Evolutionary conservation across 2,329 filamentous ascomycete species (phyloP).

Genomic region (Neoascochyta sp.): DNA sequence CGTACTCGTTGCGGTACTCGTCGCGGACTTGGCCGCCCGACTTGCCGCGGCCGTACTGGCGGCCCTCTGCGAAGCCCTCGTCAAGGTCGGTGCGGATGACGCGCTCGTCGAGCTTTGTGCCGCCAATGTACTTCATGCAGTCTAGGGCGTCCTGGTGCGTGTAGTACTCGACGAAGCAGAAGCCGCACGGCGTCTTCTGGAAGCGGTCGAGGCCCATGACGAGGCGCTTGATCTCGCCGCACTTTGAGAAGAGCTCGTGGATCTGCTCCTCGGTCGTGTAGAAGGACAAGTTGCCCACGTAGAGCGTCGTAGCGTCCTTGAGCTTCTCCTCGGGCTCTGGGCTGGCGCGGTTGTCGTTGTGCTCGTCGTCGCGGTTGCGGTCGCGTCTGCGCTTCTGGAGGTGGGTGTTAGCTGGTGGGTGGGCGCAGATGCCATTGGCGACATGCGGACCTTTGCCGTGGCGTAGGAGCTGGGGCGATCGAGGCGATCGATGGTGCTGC

Average conservation of each 20-base stretch:
- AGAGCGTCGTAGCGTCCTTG: constrained; percentile 85
- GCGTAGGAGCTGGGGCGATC: constrained; percentile 96
- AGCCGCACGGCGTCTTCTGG: constrained; percentile 96
- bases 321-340: constrained; percentile 71
- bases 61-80: constrained; percentile 90
- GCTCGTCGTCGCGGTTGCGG: constrained; percentile 56
- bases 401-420: constrained; percentile 7
- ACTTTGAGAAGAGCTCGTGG: constrained; percentile 91
- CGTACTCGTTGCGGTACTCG: constrained; percentile 95
- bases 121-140: constrained; percentile 97
- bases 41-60: constrained; percentile 93
- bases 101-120: constrained; percentile 95
- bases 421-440: not conserved
- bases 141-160: constrained; percentile 95
- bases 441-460: constrained; percentile 62
- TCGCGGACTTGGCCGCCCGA: constrained; percentile 95
- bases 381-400: constrained; percentile 68
- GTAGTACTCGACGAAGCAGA: constrained; percentile 99
- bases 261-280: constrained; percentile 99
- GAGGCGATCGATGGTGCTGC: constrained; percentile 87
- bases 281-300: constrained; percentile 96
- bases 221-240: constrained; percentile 95
- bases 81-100: constrained; percentile 94
- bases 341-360: constrained; percentile 47
- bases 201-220: constrained; percentile 97